Evolutionary conservation across 2,329 filamentous ascomycete genomes (phyloP), one percentile per base, ranked within the genome.

Genomic region (Didymosphaeria variabile): DNA sequence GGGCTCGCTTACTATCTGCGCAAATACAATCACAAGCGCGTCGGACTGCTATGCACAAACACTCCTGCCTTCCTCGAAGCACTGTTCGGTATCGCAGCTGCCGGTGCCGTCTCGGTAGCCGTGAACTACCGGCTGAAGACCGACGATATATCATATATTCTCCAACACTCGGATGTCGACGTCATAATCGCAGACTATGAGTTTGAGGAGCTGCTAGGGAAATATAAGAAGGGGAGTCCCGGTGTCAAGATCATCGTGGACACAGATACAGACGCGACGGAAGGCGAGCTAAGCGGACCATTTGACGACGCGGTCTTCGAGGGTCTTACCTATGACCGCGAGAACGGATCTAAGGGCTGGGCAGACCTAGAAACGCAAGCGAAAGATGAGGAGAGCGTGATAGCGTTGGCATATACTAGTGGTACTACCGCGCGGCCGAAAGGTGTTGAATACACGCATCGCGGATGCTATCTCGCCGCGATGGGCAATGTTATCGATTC

Each of bases 31-130:
- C 88, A 88, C 72, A 90, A 88, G 71, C 86, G 91, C 61, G 91
- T 98, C 6, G 95, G 95, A 7, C 90, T 99, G 51, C 83, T 99
- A 12, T 90, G 89, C 9, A 92, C 95, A 3, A 99, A 99, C 76
- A 99, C 95, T 0, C 95, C 95, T 0, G 94, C 94, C 0, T 98
- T 98, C 71, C 83, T 99, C 31, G 94, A 98, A 80, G 87, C 89
- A 7, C 92, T 97, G 63, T 99, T 92, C 73, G 95, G 91, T 1
- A 90, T 97, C 68, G 90, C 89, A 0, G 94, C 91, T 1, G 91
- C 91, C 0, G 93, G 93, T 1, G 91, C 85, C 8, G 87, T 96
- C 26, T 88, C 93, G 63, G 91, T 97, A 56, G 85, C 84, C 3
- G 87, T 90, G 49, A 92, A 92, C 67, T 91, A 91, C 69, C 82